phyloP scores from a whole-genome alignment of 164 flowering plant genomes.

The Magnolia kwangsiensis region DNA sequence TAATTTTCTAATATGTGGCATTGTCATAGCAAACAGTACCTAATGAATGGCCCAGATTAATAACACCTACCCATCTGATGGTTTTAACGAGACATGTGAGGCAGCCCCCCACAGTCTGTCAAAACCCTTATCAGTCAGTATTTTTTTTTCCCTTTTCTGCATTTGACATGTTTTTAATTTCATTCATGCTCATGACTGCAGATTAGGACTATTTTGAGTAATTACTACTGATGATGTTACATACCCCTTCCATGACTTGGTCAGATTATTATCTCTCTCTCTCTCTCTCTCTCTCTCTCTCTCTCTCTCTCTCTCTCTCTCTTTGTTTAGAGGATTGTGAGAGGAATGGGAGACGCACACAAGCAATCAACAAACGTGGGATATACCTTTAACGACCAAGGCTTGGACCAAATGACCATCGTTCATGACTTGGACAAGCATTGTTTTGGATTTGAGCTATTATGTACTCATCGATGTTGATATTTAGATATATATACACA shows the following conservation, averaged over 20 bases:
- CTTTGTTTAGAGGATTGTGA: constrained; percentile 2
- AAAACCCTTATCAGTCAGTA: no score
- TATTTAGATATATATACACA: no score
- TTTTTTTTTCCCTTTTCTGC: no score
- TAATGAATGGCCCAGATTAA: no score
- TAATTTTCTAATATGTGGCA: no score
- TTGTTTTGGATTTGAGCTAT: no score
- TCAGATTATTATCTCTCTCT: background rate
- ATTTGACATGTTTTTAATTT: background rate
- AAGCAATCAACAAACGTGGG: constrained; percentile 5
- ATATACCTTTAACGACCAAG: constrained; percentile 5
- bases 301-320: background rate
- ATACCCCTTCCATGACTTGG: constrained; percentile 10
- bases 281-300: background rate
- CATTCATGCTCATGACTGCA: background rate
- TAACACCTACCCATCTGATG: background rate
- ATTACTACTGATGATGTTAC: constrained; percentile 20
- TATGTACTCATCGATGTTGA: no score
- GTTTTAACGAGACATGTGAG: no score
- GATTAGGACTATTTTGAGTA: constrained; percentile 16
- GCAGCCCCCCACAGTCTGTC: no score
- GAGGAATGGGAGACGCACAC: constrained; percentile 12
- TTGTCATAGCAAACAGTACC: no score
- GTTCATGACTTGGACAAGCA: no score
- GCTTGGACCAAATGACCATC: background rate